Percentiles rank a stretch among this genome's conserved stretches.
phyloP scores from a whole-genome alignment of 2,329 filamentous ascomycete genomes.

The Hymenoscyphus infarciens region DNA sequence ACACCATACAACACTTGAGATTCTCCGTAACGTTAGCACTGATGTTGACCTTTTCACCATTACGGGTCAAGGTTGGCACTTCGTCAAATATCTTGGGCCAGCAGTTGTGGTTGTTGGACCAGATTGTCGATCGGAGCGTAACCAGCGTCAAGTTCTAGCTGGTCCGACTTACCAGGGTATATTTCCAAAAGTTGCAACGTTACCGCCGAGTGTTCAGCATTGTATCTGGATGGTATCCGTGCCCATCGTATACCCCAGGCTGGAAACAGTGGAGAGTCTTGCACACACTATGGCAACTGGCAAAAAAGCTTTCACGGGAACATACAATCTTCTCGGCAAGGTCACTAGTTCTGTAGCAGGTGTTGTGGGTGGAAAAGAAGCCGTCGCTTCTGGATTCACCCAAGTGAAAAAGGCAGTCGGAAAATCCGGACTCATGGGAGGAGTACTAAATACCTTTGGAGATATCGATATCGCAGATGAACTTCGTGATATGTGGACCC shows the following conservation, averaged over 20 bases:
- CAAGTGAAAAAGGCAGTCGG: conserved; percentile 96
- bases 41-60: conserved; percentile 94
- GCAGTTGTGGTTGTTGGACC: conserved; percentile 85
- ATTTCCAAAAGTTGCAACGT: conserved; percentile 88
- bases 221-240: conserved; percentile 96
- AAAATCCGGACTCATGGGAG: conserved; percentile 92
- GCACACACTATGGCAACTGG: conserved; percentile 89
- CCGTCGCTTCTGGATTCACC: conserved; percentile 88
- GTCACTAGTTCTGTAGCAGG: conserved; percentile 93
- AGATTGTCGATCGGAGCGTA: conserved; percentile 89
- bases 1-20: conserved; percentile 92
- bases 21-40: conserved; percentile 81
- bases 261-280: conserved; percentile 88
- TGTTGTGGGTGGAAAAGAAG: conserved; percentile 89
- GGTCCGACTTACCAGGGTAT: conserved; percentile 96
- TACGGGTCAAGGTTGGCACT: conserved; percentile 97
- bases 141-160: conserved; percentile 86
- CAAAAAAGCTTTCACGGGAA: conserved; percentile 94
- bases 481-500: conserved; percentile 94
- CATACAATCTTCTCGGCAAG: conserved; percentile 93
- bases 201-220: conserved; percentile 92
- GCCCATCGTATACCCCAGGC: conserved; percentile 82
- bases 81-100: conserved; percentile 92
- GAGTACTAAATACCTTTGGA: conserved; percentile 91
- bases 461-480: conserved; percentile 95